Evolutionary conservation across 345 rosid genomes (phyloP), one percentile per base, ranked within the genome.

Genomic region (Diplotaxis tenuifolia): DNA sequence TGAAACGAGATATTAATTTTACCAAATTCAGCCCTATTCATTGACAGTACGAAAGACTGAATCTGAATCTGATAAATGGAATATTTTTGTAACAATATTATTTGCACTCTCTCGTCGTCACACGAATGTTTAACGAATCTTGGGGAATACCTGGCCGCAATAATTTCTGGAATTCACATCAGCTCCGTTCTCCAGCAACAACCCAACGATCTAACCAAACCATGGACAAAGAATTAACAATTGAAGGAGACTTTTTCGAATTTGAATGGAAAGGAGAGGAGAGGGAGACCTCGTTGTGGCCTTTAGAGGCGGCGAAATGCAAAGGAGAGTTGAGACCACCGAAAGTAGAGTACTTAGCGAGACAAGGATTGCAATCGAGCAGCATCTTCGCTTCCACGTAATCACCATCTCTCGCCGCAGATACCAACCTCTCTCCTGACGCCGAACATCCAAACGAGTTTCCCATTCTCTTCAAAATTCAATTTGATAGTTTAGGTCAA

Each of bases 381-480:
- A 95, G 91, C 99, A 95, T 95, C 87, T 85, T 95, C 3, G 99
- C 99, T 66, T 95, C 99, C 27, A 90, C 90, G 60, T 92, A 84
- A 82, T 95, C 99, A 10, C 99, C 99, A 74, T 95, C 97, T 73
- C 99, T 87, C n/a, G 99, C 97, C 32, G 99, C 99, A 64, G 99
- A 95, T 1, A 95, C 97, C 55, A 95, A 82, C 68, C 99, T 82
- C 87, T 95, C 97, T 0, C 99, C 99, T 32, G 99, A 95, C 36
- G 99, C 99, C n/a, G 99, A 95, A 82, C 99, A 95, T 6, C 99
- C 99, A 76, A 95, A 90, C 7, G 99, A 95, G 82, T 95, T 95
- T 21, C 99, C 99, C 99, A 95, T 94, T 68, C 0, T 52, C 14
- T 21, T 27, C 20, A 29, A 11, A 61, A 20, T 66, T 19, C 58